Percentiles rank a stretch among this genome's conserved stretches.
Evolutionary conservation across 306 rosid genomes (phyloP).

Genomic region (Gastrolobium bilobum): DNA sequence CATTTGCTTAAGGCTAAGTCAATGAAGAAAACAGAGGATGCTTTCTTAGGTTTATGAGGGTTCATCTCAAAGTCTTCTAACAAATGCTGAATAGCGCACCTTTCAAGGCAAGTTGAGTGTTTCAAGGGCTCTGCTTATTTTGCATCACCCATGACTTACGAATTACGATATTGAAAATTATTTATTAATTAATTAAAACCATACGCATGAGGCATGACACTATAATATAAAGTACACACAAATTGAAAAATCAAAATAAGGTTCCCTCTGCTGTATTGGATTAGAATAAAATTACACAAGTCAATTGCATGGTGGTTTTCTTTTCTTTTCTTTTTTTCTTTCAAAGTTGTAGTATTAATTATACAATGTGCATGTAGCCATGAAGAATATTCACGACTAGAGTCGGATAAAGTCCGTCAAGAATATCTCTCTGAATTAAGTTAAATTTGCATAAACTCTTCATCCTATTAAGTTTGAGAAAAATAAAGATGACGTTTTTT

Average conservation of each 20-base stretch:
- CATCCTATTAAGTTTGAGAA: too few relatives aligned
- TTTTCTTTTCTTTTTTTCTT: not conserved
- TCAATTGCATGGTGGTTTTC: constrained; percentile 8
- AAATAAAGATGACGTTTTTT: too few relatives aligned
- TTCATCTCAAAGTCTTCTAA: constrained; percentile 20
- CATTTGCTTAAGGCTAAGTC: constrained; percentile 11
- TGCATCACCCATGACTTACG: not conserved
- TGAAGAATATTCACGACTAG: not conserved
- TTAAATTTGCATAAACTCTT: too few relatives aligned
- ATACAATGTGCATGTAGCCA: not conserved
- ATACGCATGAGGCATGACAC: not conserved
- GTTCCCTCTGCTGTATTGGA: not conserved
- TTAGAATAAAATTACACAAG: not conserved
- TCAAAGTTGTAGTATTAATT: not conserved
- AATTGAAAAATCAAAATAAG: constrained; percentile 8
- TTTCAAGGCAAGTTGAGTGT: constrained; percentile 49
- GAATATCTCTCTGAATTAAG: not conserved
- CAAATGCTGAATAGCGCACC: not conserved
- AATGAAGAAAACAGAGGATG: not conserved
- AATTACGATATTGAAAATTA: not conserved
- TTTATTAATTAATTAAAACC: not conserved
- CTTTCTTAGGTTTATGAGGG: not conserved
- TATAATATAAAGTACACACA: not conserved
- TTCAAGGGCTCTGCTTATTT: constrained; percentile 18
- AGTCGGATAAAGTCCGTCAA: not conserved